Evolutionary conservation across 768 basidiomycete species (phyloP).

Genomic region (Hypholoma sublateritium): DNA sequence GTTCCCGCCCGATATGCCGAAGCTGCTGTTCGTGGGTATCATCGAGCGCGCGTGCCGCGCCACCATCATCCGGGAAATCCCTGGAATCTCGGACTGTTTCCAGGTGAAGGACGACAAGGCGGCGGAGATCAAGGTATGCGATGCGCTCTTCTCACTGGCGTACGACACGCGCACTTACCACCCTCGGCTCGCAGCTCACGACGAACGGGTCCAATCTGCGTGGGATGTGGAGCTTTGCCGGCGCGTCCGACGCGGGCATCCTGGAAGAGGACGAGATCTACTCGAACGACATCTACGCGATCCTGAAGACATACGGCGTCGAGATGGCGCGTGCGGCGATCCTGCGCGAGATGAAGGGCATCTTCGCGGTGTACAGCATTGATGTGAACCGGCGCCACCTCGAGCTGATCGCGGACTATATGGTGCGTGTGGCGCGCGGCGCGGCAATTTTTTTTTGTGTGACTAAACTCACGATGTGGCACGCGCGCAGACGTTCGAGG

Average conservation of each 20-base stretch:
- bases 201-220: constrained; percentile 94
- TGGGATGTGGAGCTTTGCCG: constrained; percentile 82
- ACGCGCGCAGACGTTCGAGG: constrained; percentile 83
- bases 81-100: constrained; percentile 87
- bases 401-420: constrained; percentile 97
- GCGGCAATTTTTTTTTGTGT: too few relatives aligned
- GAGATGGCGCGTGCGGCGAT: constrained; percentile 94
- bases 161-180: neutral
- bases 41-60: constrained; percentile 84
- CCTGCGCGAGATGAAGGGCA: constrained; percentile 85
- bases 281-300: constrained; percentile 94
- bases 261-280: constrained; percentile 81
- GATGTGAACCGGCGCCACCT: constrained; percentile 92
- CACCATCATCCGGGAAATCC: constrained; percentile 87
- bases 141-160: neutral
- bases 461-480: neutral
- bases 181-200: constrained; percentile 48
- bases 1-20: constrained; percentile 89
- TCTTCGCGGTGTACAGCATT: constrained; percentile 95
- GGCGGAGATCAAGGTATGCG: constrained; percentile 46
- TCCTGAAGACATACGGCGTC: constrained; percentile 90
- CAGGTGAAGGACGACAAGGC: constrained; percentile 60
- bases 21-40: constrained; percentile 90
- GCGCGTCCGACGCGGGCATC: constrained; percentile 50
- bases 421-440: constrained; percentile 58